Evolutionary conservation across 2,329 filamentous ascomycete genomes (phyloP).

Genomic region (Nothophaeocryptopus gaeumannii): DNA sequence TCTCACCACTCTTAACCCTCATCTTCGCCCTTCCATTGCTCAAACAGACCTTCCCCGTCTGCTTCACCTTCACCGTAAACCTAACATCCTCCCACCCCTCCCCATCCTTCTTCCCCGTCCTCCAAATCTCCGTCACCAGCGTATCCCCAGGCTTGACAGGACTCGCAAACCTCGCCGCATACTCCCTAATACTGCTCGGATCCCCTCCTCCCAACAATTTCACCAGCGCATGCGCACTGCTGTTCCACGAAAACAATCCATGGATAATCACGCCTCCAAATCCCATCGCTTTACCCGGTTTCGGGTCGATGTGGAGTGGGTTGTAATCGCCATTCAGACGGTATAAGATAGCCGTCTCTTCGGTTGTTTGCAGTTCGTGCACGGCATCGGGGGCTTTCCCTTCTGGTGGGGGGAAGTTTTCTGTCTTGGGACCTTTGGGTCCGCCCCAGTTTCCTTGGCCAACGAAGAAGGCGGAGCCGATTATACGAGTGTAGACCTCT

Average conservation of each 20-base stretch:
- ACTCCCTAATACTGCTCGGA: slow-evolving; percentile 79
- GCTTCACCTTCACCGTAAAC: slow-evolving; percentile 76
- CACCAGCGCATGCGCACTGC: slow-evolving; percentile 69
- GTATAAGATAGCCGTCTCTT: slow-evolving; percentile 73
- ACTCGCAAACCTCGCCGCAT: slow-evolving; percentile 81
- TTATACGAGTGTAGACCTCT: slow-evolving; percentile 68
- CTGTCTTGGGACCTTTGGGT: slow-evolving; percentile 76
- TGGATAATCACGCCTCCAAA: slow-evolving; percentile 88
- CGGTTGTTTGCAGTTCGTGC: slow-evolving; percentile 66
- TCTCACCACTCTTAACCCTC: slow-evolving; percentile 47
- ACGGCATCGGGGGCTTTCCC: slow-evolving; percentile 68
- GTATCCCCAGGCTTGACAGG: slow-evolving; percentile 82
- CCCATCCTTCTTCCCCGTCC: slow-evolving; percentile 63
- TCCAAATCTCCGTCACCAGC: slow-evolving; percentile 78
- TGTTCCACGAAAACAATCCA: slow-evolving; percentile 73
- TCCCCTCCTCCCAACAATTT: slow-evolving; percentile 71
- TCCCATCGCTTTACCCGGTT: slow-evolving; percentile 77
- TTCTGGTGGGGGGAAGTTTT: slow-evolving; percentile 74
- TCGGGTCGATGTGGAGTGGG: slow-evolving; percentile 82
- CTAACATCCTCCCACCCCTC: slow-evolving; percentile 75
- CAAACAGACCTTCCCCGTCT: slow-evolving; percentile 75
- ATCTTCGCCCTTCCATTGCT: slow-evolving; percentile 83
- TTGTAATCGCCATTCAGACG: slow-evolving; percentile 92
- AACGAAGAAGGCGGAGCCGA: slow-evolving; percentile 74
- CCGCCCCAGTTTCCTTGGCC: slow-evolving; percentile 83